phyloP scores from a whole-genome alignment of 495 filamentous ascomycete genomes.

The Hypoxylon fragiforme region DNA sequence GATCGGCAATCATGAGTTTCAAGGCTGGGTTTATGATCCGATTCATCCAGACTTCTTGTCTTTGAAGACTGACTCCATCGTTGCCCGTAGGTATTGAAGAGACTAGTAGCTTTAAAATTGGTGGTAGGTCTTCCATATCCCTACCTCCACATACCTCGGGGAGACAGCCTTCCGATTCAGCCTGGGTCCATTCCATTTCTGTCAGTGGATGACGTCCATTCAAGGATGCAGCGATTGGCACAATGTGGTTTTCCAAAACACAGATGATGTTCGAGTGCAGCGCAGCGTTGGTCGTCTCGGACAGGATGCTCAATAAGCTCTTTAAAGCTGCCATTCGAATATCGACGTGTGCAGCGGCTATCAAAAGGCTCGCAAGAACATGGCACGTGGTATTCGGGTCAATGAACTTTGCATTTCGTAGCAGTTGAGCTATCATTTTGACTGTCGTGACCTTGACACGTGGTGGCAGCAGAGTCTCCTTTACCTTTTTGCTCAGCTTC shows the following conservation, averaged over 20 bases:
- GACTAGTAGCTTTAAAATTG: constrained; percentile 8
- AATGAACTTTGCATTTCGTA: constrained; percentile 40
- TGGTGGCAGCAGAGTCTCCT: not conserved
- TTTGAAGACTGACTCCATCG: not conserved
- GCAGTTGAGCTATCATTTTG: constrained; percentile 44
- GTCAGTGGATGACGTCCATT: constrained; percentile 36
- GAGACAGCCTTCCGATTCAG: constrained; percentile 7
- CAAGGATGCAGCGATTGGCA: constrained; percentile 41
- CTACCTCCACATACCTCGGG: not conserved
- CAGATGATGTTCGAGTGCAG: constrained; percentile 23
- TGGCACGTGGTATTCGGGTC: constrained; percentile 30
- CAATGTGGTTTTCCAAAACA: constrained; percentile 29
- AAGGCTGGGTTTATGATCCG: constrained; percentile 23
- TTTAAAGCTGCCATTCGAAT: constrained; percentile 38
- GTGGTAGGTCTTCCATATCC: not conserved
- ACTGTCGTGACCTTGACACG: constrained; percentile 46
- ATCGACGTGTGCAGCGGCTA: constrained; percentile 40
- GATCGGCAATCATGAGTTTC: constrained; percentile 24
- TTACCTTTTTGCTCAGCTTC: not conserved
- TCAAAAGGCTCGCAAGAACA: constrained; percentile 35
- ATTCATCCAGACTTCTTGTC: constrained; percentile 7
- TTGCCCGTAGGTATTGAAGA: not conserved
- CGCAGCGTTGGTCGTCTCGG: constrained; percentile 2
- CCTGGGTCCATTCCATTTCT: constrained; percentile 37
- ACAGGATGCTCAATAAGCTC: constrained; percentile 37